Conservation (phyloP, 768 basidiomycete genomes). For the Lentinus brumalis region DNA sequence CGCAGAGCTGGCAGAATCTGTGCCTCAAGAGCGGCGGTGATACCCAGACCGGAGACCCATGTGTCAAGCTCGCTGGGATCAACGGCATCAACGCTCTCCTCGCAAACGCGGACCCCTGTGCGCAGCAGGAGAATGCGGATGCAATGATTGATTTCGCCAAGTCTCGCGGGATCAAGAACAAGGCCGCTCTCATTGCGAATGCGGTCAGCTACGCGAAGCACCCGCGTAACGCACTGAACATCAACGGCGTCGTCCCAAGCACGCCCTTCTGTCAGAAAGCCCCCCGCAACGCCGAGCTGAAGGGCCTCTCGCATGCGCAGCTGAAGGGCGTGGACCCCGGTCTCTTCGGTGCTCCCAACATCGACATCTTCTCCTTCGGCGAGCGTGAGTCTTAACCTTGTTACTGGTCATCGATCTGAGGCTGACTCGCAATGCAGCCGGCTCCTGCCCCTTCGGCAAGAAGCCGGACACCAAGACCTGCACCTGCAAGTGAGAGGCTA, state of each 20-base stretch:
- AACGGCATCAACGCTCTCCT: constrained; percentile 46
- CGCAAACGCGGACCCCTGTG: constrained; percentile 48
- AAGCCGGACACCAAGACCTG: constrained; percentile 44
- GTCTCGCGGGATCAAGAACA: constrained; percentile 42
- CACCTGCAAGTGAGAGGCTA: constrained; percentile 30
- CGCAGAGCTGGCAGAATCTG: constrained; percentile 46
- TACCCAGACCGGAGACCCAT: constrained; percentile 42
- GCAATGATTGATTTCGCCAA: constrained; percentile 55
- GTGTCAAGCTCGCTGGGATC: constrained; percentile 44
- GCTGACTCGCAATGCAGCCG: constrained; percentile 31
- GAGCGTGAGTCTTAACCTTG: constrained; percentile 33
- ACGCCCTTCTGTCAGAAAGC: constrained; percentile 56
- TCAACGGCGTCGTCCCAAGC: constrained; percentile 46
- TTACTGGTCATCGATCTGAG: no score
- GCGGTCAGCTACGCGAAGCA: constrained; percentile 46
- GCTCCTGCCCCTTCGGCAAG: constrained; percentile 49
- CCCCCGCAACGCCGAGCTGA: constrained; percentile 43
- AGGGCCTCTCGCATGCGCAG: neutral
- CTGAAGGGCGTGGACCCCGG: constrained; percentile 52
- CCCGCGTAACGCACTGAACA: constrained; percentile 44
- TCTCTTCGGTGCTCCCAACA: constrained; percentile 52
- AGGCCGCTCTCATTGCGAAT: constrained; percentile 41
- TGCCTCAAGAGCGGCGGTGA: constrained; percentile 46
- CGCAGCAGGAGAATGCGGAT: constrained; percentile 51
- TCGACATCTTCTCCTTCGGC: constrained; percentile 48